phyloP scores from a whole-genome alignment of 805 yeast genomes.

The Saturnispora diversa region DNA sequence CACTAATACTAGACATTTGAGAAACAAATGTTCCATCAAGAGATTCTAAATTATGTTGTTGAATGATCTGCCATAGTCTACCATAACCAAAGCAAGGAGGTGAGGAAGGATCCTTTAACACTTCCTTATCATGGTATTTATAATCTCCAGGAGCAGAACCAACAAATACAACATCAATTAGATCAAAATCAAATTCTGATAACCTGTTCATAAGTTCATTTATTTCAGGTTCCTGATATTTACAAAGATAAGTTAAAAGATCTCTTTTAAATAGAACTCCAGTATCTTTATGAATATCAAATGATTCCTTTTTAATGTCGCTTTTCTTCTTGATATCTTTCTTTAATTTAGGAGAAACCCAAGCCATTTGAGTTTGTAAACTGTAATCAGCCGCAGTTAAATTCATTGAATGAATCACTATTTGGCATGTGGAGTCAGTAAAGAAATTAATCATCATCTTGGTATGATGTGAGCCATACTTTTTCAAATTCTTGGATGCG shows the following conservation, averaged over 20 bases:
- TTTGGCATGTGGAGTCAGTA: constrained; percentile 36
- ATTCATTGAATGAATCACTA: constrained; percentile 55
- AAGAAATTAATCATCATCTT: constrained; percentile 57
- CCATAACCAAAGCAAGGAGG: constrained; percentile 38
- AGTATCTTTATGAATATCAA: constrained; percentile 9
- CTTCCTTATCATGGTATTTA: constrained; percentile 15
- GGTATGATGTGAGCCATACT: constrained; percentile 51
- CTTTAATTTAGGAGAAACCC: constrained; percentile 48
- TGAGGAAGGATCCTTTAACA: constrained; percentile 1
- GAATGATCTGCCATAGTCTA: constrained; percentile 35
- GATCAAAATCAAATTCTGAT: constrained; percentile 35
- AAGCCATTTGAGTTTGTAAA: constrained; percentile 56
- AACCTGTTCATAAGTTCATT: constrained; percentile 27
- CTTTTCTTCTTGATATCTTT: neutral
- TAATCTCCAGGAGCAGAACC: constrained; percentile 47
- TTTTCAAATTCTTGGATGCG: constrained; percentile 24
- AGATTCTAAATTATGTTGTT: constrained; percentile 27
- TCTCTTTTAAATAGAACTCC: constrained; percentile 36
- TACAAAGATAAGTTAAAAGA: constrained; percentile 36
- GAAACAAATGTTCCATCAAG: constrained; percentile 31
- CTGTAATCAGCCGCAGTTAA: constrained; percentile 46
- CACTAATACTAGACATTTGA: constrained; percentile 43
- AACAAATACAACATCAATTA: constrained; percentile 44
- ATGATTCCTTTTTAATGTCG: neutral
- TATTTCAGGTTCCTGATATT: constrained; percentile 32